Evolutionary conservation across 2,329 filamentous ascomycete genomes (phyloP).

Genomic region (Parascedosporium putredinis): DNA sequence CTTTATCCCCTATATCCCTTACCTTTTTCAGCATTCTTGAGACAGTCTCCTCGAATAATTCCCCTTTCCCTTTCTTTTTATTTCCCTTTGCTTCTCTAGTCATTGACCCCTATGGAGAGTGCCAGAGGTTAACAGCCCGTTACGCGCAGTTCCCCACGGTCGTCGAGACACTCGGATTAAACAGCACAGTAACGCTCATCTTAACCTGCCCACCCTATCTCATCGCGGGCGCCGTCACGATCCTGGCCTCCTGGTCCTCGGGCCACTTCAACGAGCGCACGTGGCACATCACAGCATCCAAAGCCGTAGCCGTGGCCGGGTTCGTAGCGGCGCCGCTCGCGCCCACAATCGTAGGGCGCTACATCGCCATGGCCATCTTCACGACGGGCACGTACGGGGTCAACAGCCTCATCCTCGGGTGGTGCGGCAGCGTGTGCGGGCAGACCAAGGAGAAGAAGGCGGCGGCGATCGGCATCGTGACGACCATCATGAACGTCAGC

Average conservation of each 20-base stretch:
- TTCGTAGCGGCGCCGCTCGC: slow-evolving; percentile 29
- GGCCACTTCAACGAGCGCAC: slow-evolving; percentile 37
- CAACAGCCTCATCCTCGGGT: slow-evolving; percentile 35
- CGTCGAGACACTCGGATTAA: slow-evolving; percentile 38
- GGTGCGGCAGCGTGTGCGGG: slow-evolving; percentile 31
- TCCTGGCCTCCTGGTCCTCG: slow-evolving; percentile 37
- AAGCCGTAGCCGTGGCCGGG: slow-evolving; percentile 29
- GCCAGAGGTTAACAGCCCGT: too few species aligned
- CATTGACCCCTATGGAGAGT: too few species aligned
- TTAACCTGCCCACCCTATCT: slow-evolving; percentile 43
- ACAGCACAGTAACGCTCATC: slow-evolving; percentile 36
- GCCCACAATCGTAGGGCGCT: slow-evolving; percentile 27
- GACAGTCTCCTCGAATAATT: too few species aligned
- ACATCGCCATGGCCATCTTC: slow-evolving; percentile 31
- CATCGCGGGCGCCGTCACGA: slow-evolving; percentile 34
- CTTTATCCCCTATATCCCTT: not conserved
- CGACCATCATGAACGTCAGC: slow-evolving; percentile 34
- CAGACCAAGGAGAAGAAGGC: slow-evolving; percentile 41
- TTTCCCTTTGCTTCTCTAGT: too few species aligned
- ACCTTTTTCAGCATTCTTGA: not conserved
- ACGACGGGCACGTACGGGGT: slow-evolving; percentile 32
- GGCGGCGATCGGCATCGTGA: slow-evolving; percentile 36
- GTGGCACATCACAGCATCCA: slow-evolving; percentile 36
- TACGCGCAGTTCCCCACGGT: slow-evolving; percentile 23
- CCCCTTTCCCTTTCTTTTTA: too few species aligned